These are phyloP conservation scores for Starmerella tilneyi DNA, from an alignment of 805 yeast species.

Conservation along the genomic window DNA sequence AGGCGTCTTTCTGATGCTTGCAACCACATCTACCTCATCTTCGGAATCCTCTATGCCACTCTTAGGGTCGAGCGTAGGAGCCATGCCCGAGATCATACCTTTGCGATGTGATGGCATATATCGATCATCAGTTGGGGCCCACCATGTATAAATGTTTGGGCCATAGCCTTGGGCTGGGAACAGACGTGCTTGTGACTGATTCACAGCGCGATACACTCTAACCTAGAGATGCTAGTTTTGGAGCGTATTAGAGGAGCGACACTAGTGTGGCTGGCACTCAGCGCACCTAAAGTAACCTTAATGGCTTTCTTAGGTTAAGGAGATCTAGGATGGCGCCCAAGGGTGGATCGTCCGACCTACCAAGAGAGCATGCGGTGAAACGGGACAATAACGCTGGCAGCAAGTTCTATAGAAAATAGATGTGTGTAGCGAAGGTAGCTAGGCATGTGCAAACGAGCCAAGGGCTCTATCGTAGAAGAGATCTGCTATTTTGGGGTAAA, in stretches of 20 bases:
- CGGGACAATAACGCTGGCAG: too few relatives aligned
- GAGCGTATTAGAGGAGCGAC: background rate
- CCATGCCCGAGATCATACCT: background rate
- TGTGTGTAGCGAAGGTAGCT: too few relatives aligned
- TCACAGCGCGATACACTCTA: background rate
- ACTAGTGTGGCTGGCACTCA: background rate
- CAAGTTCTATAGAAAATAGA: too few relatives aligned
- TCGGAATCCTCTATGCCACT: background rate
- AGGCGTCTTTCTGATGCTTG: too few relatives aligned
- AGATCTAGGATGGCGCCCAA: background rate
- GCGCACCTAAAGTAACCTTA: background rate
- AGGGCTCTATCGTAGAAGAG: too few relatives aligned
- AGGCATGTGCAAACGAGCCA: too few relatives aligned
- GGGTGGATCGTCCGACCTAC: too few relatives aligned
- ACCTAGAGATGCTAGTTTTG: conserved; percentile 5
- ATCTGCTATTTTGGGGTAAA: too few relatives aligned
- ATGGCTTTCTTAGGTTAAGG: conserved; percentile 5
- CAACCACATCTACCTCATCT: background rate
- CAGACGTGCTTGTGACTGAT: background rate
- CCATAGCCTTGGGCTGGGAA: conserved; percentile 2
- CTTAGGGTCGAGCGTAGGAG: background rate
- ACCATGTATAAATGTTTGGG: background rate
- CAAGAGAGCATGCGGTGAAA: too few relatives aligned
- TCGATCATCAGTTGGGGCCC: background rate
- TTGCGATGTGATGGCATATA: background rate